A percentile compares a stretch with the other conserved stretches of the same genome.
Conservation (phyloP, 2,329 filamentous ascomycete genomes). For the Xylaria sp. region DNA sequence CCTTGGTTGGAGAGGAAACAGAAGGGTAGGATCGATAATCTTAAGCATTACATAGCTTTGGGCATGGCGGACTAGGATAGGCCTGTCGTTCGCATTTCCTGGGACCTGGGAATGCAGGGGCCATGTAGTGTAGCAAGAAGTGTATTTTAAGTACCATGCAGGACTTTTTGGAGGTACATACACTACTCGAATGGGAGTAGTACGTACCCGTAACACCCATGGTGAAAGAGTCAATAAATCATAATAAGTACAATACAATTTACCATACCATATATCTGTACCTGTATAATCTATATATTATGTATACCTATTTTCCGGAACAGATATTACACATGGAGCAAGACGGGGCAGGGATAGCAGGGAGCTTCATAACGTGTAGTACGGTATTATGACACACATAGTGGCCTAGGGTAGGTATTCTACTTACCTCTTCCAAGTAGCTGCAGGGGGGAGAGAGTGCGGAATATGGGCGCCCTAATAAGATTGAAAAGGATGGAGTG, state of each 20-base stretch:
- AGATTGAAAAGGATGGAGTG: conserved; percentile 14
- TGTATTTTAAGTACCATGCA: conserved; percentile 39
- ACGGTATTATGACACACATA: not conserved
- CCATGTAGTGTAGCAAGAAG: conserved; percentile 32
- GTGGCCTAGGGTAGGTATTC: not conserved
- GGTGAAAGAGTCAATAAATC: not conserved
- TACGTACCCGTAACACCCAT: not conserved
- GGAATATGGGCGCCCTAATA: conserved; percentile 33
- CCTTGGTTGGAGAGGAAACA: conserved; percentile 9
- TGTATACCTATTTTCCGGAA: not conserved
- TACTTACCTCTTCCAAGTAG: no score
- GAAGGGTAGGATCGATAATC: conserved; percentile 29
- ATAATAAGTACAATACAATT: not conserved
- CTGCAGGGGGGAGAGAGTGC: conserved; percentile 27
- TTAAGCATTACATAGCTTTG: conserved; percentile 31
- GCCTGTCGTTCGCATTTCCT: conserved; percentile 42
- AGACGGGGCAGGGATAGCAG: not conserved
- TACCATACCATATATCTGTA: not conserved
- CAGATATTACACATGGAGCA: not conserved
- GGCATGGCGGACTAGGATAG: conserved; percentile 39
- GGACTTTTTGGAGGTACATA: conserved; percentile 30
- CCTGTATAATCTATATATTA: not conserved
- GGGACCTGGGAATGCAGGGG: conserved; percentile 45
- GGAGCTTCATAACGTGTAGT: not conserved
- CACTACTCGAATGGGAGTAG: conserved; percentile 19